A percentile compares a stretch with the other conserved stretches of the same genome.
Evolutionary conservation across 306 rosid species (phyloP).

Genomic region (Purshia tridentata): DNA sequence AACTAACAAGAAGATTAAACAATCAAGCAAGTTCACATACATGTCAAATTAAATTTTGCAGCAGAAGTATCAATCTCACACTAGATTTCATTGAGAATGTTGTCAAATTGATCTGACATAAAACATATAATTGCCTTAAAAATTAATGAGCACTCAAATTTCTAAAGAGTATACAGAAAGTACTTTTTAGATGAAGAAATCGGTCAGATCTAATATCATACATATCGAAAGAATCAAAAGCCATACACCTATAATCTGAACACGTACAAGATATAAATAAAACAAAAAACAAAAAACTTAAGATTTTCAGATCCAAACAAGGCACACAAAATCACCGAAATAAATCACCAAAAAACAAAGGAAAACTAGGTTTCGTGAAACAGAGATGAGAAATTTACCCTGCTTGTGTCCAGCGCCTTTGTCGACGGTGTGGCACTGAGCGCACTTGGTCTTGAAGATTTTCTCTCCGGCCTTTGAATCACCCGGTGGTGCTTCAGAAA

Average conservation of each 20-base stretch:
- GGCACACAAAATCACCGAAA: background rate
- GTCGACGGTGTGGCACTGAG: slow-evolving; percentile 90
- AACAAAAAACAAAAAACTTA: background rate
- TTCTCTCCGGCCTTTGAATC: slow-evolving; percentile 61
- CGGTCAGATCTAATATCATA: background rate
- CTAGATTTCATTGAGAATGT: background rate
- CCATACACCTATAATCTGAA: background rate
- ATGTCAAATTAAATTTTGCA: background rate
- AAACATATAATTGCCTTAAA: background rate
- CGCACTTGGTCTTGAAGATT: slow-evolving; percentile 80
- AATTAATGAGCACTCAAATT: no score
- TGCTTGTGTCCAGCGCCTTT: slow-evolving; percentile 94
- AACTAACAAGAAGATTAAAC: background rate
- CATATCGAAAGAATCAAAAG: background rate
- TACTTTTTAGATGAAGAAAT: background rate
- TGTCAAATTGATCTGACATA: background rate
- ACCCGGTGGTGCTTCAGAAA: slow-evolving; percentile 76
- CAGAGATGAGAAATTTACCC: slow-evolving; percentile 37
- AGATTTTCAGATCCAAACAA: slow-evolving; percentile 18
- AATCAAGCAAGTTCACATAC: background rate
- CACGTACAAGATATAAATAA: background rate
- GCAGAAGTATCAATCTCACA: background rate
- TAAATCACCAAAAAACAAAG: background rate
- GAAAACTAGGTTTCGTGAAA: background rate
- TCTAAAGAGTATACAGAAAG: no score